These are phyloP conservation scores for Mycena polygramma DNA, from an alignment of 768 basidiomycete species.

Conservation along the genomic window DNA sequence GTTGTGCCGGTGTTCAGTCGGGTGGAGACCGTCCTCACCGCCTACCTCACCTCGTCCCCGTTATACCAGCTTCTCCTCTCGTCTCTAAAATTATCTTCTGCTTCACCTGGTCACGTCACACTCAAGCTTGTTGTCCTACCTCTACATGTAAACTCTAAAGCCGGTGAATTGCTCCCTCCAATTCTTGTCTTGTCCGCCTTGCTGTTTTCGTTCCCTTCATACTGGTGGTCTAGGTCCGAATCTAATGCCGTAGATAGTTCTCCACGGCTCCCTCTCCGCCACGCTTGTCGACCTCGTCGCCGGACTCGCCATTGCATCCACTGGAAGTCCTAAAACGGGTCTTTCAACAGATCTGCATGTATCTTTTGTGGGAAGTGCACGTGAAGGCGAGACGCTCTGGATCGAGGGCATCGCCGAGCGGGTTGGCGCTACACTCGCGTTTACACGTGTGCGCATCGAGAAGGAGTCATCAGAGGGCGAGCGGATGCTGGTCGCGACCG, in stretches of 20 bases:
- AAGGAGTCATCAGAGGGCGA: constrained; percentile 17
- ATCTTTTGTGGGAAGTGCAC: constrained; percentile 29
- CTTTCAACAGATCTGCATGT: constrained; percentile 37
- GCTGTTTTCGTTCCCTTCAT: not conserved
- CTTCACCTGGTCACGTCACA: constrained; percentile 10
- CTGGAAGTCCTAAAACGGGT: constrained; percentile 31
- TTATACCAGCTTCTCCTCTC: constrained; percentile 33
- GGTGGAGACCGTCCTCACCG: constrained; percentile 26
- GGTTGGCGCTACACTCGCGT: constrained; percentile 34
- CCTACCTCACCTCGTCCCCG: constrained; percentile 37
- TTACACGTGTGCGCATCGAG: constrained; percentile 32
- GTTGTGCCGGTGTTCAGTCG: constrained; percentile 5
- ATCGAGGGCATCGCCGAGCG: constrained; percentile 32
- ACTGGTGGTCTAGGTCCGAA: not conserved
- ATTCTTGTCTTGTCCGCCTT: no score
- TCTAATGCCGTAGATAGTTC: constrained; percentile 13
- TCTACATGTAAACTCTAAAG: constrained; percentile 37
- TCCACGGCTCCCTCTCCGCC: constrained; percentile 35
- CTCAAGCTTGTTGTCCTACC: constrained; percentile 35
- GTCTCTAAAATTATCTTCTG: constrained; percentile 16
- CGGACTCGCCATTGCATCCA: constrained; percentile 31
- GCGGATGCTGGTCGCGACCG: constrained; percentile 32
- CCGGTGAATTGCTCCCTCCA: constrained; percentile 9
- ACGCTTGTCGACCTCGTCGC: constrained; percentile 35
- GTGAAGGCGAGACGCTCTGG: constrained; percentile 32